Conservation (phyloP, 441 rosid species). For the Populus trichocarpa region DNA sequence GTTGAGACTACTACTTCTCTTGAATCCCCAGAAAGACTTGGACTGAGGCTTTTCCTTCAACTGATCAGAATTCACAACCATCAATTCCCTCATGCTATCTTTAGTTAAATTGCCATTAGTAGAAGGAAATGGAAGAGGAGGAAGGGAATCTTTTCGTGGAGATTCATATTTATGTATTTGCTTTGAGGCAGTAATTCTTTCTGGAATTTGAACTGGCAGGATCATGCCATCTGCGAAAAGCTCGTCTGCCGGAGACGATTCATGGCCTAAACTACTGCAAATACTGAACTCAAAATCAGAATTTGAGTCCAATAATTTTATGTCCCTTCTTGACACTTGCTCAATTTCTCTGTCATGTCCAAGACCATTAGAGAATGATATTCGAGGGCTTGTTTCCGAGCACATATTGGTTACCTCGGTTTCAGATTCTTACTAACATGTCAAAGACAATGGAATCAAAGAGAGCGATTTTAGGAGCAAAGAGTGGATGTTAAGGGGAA, state of each 20-base stretch:
- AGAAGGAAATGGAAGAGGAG: constrained; percentile 30
- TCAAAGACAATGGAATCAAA: background rate
- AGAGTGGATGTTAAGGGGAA: background rate
- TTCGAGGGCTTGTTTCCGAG: constrained; percentile 55
- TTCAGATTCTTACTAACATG: background rate
- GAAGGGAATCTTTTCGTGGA: constrained; percentile 28
- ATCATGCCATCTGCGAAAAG: constrained; percentile 70
- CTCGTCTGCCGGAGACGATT: constrained; percentile 69
- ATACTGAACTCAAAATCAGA: constrained; percentile 68
- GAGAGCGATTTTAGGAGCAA: background rate
- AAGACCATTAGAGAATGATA: constrained; percentile 58
- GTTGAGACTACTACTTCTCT: constrained; percentile 66
- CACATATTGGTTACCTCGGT: constrained; percentile 29
- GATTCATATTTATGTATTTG: constrained; percentile 16
- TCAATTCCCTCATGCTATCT: constrained; percentile 18
- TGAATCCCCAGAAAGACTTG: constrained; percentile 73
- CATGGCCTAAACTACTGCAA: constrained; percentile 33
- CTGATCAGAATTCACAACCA: constrained; percentile 8
- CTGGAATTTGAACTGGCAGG: constrained; percentile 46
- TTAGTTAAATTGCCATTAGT: constrained; percentile 6
- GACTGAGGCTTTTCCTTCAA: constrained; percentile 33
- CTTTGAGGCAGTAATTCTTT: constrained; percentile 4
- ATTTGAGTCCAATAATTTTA: constrained; percentile 41
- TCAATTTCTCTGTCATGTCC: constrained; percentile 27
- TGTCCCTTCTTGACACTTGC: constrained; percentile 38